Evolutionary conservation across 495 filamentous ascomycete genomes (phyloP).

Genomic region (Pseudoneurospora amorphoporcata): DNA sequence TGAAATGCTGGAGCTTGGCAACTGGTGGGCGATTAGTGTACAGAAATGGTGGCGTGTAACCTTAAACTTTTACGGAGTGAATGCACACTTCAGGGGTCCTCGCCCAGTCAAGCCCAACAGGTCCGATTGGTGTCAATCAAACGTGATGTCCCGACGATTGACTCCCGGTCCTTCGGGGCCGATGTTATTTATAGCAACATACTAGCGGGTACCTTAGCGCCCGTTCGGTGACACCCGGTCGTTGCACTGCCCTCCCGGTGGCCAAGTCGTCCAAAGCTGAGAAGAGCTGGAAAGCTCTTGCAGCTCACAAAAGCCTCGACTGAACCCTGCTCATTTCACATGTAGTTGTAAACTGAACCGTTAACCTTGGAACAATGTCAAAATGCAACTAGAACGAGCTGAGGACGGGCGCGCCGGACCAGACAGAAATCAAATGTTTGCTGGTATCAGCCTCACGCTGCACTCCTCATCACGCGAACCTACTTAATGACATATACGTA

Average conservation of each 20-base stretch:
- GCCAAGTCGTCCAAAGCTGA: neutral
- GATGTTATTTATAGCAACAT: neutral
- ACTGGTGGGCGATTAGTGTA: neutral
- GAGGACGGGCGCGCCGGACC: neutral
- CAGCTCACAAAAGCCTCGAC: neutral
- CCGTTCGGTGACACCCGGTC: neutral
- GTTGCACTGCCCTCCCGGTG: neutral
- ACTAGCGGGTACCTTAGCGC: neutral
- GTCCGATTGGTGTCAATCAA: neutral
- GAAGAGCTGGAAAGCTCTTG: neutral
- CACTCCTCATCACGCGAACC: neutral
- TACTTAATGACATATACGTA: neutral
- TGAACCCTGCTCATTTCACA: neutral
- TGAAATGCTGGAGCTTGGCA: neutral
- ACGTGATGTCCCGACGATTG: neutral
- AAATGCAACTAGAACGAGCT: neutral
- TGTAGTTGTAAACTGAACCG: neutral
- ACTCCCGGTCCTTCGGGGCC: neutral
- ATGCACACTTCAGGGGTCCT: neutral
- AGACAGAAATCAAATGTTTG: neutral
- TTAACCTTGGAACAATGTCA: neutral
- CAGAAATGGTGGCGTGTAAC: neutral
- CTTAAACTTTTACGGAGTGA: neutral
- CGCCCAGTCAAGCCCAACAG: neutral
- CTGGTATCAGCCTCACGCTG: neutral